phyloP scores from a whole-genome alignment of 2,329 filamentous ascomycete species.

The Penicillium rolfsii region DNA sequence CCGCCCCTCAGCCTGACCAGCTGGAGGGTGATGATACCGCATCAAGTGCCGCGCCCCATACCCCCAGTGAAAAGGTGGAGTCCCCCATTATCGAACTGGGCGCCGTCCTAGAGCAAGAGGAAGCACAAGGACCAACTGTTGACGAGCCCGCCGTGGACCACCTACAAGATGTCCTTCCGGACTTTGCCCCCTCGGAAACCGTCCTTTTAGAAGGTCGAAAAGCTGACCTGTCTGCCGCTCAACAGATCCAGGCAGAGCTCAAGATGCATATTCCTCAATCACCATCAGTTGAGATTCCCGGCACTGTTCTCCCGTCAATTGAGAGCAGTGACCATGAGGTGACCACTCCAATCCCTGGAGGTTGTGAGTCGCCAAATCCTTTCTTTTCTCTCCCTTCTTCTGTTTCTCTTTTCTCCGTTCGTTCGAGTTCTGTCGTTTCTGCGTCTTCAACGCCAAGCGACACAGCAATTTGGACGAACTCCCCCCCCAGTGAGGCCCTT shows the following conservation, averaged over 20 bases:
- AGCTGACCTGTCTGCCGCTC: background rate
- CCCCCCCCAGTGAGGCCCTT: background rate
- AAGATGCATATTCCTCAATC: background rate
- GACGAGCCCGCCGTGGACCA: background rate
- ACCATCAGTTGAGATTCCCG: constrained; percentile 7
- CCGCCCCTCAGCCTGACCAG: constrained; percentile 9
- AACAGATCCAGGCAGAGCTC: background rate
- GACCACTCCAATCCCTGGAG: background rate
- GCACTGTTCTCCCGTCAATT: constrained; percentile 13
- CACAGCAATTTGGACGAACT: background rate
- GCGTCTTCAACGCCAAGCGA: background rate
- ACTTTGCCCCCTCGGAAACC: too few species aligned
- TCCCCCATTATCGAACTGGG: background rate
- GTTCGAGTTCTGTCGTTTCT: background rate
- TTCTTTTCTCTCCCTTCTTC: background rate
- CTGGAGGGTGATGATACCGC: background rate
- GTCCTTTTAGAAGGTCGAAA: background rate
- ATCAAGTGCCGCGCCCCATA: background rate
- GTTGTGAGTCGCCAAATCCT: constrained; percentile 7
- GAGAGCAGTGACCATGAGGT: constrained; percentile 10
- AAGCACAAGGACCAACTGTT: background rate
- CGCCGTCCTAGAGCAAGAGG: background rate
- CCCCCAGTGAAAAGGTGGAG: constrained; percentile 4
- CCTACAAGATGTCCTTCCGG: background rate
- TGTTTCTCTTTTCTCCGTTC: background rate